Evolutionary conservation across 768 basidiomycete species (phyloP).

Genomic region (Lactarius hatsudake): DNA sequence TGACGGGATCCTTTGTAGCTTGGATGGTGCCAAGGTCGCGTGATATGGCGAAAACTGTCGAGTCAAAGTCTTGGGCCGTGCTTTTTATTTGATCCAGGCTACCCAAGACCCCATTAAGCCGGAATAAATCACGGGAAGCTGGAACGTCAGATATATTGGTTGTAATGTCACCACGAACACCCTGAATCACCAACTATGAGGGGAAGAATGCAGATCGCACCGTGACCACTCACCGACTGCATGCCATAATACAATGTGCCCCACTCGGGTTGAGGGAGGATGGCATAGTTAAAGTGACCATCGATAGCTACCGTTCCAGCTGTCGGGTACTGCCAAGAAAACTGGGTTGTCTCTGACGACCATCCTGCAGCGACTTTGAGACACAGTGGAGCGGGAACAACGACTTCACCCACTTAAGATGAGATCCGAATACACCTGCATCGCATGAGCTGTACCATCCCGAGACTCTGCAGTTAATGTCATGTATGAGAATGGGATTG

Average conservation of each 20-base stretch:
- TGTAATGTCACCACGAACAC: not conserved
- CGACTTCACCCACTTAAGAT: constrained; percentile 34
- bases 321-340: too few species aligned
- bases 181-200: constrained; percentile 7
- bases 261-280: too few species aligned
- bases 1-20: constrained; percentile 25
- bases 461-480: constrained; percentile 33
- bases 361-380: not conserved
- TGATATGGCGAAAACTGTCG: constrained; percentile 27
- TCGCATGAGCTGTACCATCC: constrained; percentile 35
- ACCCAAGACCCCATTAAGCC: constrained; percentile 17
- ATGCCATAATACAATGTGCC: constrained; percentile 22
- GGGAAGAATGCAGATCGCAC: not conserved
- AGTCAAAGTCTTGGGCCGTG: too few species aligned
- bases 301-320: too few species aligned
- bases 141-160: constrained; percentile 15
- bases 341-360: too few species aligned
- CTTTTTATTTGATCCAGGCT: too few species aligned
- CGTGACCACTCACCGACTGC: constrained; percentile 9
- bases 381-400: not conserved
- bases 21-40: constrained; percentile 30
- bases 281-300: too few species aligned
- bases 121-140: constrained; percentile 25
- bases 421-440: constrained; percentile 42
- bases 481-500: constrained; percentile 42